Conservation (phyloP, 2,329 filamentous ascomycete genomes). For the Penicillium sp. region DNA sequence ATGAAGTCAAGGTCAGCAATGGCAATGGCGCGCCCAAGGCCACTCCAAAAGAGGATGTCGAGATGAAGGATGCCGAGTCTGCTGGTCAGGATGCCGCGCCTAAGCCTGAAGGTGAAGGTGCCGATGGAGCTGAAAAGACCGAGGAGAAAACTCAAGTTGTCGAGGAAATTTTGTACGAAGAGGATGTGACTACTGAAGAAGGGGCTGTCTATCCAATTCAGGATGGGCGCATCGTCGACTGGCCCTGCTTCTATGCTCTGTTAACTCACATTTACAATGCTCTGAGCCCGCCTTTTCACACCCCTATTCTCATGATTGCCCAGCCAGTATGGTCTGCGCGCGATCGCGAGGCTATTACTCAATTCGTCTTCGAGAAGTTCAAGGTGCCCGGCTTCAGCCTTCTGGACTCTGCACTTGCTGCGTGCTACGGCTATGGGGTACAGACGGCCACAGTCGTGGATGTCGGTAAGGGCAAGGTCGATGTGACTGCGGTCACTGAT, state of each 20-base stretch:
- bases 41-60: slow-evolving; percentile 42
- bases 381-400: slow-evolving; percentile 89
- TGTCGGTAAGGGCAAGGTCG: slow-evolving; percentile 87
- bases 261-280: slow-evolving; percentile 88
- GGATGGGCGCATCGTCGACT: slow-evolving; percentile 81
- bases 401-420: slow-evolving; percentile 83
- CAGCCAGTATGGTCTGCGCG: slow-evolving; percentile 87
- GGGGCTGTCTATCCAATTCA: slow-evolving; percentile 84
- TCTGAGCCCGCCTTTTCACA: slow-evolving; percentile 88
- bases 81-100: slow-evolving; percentile 24
- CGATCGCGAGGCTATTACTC: slow-evolving; percentile 82
- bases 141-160: slow-evolving; percentile 34
- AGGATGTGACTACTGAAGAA: slow-evolving; percentile 82
- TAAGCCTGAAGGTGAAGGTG: slow-evolving; percentile 19
- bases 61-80: slow-evolving; percentile 45
- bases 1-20: slow-evolving; percentile 29
- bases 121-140: slow-evolving; percentile 22
- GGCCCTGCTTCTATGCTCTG: slow-evolving; percentile 90
- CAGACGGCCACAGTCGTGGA: slow-evolving; percentile 83
- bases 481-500: slow-evolving; percentile 86
- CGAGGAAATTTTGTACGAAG: slow-evolving; percentile 68
- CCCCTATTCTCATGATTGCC: slow-evolving; percentile 84
- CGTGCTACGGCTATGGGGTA: slow-evolving; percentile 76
- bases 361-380: slow-evolving; percentile 97
- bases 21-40: slow-evolving; percentile 30